phyloP scores from a whole-genome alignment of 192 early-diverging fungal species.

The Chytriomyces confervae region DNA sequence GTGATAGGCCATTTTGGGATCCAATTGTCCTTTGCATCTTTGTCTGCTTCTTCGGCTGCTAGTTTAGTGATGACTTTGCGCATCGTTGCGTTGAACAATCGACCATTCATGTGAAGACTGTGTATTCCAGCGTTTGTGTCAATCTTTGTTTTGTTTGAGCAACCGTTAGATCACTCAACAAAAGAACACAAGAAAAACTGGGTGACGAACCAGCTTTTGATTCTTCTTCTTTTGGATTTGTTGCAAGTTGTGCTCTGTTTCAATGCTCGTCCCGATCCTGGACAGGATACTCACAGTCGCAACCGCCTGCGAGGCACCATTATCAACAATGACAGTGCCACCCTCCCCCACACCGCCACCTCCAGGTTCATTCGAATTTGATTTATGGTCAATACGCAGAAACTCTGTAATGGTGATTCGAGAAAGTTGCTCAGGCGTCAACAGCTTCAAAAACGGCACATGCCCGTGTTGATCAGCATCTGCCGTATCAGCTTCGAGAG shows the following conservation, averaged over 20 bases:
- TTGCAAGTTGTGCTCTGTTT: conserved; percentile 81
- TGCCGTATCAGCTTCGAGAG: conserved; percentile 45
- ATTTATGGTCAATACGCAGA: conserved; percentile 54
- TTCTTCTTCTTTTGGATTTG: conserved; percentile 71
- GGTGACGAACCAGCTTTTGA: conserved; percentile 57
- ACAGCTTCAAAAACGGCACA: conserved; percentile 68
- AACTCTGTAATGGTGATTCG: conserved; percentile 85
- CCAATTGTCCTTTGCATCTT: conserved; percentile 57
- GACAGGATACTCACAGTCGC: conserved; percentile 52
- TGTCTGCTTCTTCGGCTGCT: conserved; percentile 52
- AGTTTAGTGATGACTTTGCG: conserved; percentile 71
- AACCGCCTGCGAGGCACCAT: conserved; percentile 45
- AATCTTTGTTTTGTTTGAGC: conserved; percentile 7
- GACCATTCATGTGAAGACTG: conserved; percentile 74
- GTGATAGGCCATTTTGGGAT: conserved; percentile 70
- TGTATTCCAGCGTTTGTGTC: conserved; percentile 57
- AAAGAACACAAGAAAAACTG: conserved; percentile 20
- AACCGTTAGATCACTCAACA: background rate
- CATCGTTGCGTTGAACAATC: conserved; percentile 81
- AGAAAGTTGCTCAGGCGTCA: conserved; percentile 76
- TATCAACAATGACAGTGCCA: conserved; percentile 37
- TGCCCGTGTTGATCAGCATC: conserved; percentile 61
- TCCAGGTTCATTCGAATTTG: background rate
- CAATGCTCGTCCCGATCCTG: conserved; percentile 76
- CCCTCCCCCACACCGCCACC: conserved; percentile 44